Evolutionary conservation across 1,284 basidiomycete species (phyloP), one percentile per base, ranked within the genome.

Genomic region (Austroboletus niveus): DNA sequence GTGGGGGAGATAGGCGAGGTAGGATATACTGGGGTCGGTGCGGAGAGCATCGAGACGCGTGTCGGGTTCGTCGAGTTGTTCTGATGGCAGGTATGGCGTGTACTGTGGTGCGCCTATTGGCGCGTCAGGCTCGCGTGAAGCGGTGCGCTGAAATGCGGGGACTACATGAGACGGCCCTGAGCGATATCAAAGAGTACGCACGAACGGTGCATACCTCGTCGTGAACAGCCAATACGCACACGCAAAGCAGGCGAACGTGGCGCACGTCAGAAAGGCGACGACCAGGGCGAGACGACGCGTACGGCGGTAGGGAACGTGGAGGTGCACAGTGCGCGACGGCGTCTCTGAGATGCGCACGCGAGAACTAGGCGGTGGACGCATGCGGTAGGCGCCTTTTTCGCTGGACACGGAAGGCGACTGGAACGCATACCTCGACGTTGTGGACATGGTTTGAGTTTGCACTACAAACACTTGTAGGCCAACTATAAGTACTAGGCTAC

Each of bases 1-100:
- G 61, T 89, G 87, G n/a, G 86, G 85, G 30, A 89, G 72, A 59
- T 87, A 88, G 22, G 84, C 71, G 17, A 88, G 68, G 60, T 75
- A 87, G 50, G 68, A 75, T 49, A 72, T 69, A 9, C 64, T 56
- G 5, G 58, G 57, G 42, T 70, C 57, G 30, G 35, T 42, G 8
- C 52, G 52, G 24, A 60, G 49, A 2, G 39, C 10, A 15, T 45
- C 7, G 29, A 63, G 54, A 20, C 55, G 60, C 1, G 47, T n/a
- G 30, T 52, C 48, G 35, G 38, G 40, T 45, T 58, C 54, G 34
- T 58, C 59, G 55, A 47, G 27, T 31, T 38, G 52, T 20, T 14
- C 31, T 15, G 45, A 5, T 41, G 38, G 35, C 9, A 27, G 31
- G 24, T 45, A 6, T 14, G 39, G 30, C 7, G 8, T 14, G 15